These are phyloP conservation scores for Knufia petricola DNA, from an alignment of 2,329 filamentous ascomycete genomes.

Conservation along the genomic window DNA sequence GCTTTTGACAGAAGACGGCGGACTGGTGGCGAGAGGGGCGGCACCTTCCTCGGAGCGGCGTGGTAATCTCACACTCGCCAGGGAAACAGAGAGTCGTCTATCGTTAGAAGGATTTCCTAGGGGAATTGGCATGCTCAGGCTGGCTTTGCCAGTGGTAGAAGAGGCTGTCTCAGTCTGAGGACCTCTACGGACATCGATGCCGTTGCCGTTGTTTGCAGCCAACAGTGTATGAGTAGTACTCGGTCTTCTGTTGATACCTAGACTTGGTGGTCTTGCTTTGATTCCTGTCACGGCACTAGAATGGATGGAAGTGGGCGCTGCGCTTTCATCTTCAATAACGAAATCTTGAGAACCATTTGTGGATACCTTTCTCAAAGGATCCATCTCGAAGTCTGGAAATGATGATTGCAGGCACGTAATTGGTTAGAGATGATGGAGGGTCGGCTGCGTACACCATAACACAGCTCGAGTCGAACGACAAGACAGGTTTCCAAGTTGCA, in stretches of 20 bases:
- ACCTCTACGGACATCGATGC: conserved; percentile 39
- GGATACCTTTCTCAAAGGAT: conserved; percentile 7
- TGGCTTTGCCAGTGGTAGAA: conserved; percentile 49
- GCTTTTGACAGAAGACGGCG: conserved; percentile 25
- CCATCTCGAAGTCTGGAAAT: conserved; percentile 9
- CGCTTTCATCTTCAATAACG: conserved; percentile 1
- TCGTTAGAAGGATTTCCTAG: conserved; percentile 26
- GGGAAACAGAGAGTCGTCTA: conserved; percentile 18
- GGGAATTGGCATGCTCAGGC: conserved; percentile 55
- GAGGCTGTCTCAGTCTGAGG: conserved; percentile 52
- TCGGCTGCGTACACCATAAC: background rate
- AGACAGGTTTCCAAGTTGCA: background rate
- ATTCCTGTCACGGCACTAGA: background rate
- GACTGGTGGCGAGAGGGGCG: conserved; percentile 12
- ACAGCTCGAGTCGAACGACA: background rate
- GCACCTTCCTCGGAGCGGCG: conserved; percentile 12
- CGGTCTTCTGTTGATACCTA: conserved; percentile 7
- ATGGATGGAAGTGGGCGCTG: background rate
- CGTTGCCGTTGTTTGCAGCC: conserved; percentile 30
- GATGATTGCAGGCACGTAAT: background rate
- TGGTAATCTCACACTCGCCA: conserved; percentile 12
- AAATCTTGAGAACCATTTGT: conserved; percentile 4
- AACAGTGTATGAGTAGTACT: conserved; percentile 35
- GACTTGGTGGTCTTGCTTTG: background rate
- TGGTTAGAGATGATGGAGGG: background rate